phyloP scores from a whole-genome alignment of 805 yeast species.

The Middelhovenomyces tepae region DNA sequence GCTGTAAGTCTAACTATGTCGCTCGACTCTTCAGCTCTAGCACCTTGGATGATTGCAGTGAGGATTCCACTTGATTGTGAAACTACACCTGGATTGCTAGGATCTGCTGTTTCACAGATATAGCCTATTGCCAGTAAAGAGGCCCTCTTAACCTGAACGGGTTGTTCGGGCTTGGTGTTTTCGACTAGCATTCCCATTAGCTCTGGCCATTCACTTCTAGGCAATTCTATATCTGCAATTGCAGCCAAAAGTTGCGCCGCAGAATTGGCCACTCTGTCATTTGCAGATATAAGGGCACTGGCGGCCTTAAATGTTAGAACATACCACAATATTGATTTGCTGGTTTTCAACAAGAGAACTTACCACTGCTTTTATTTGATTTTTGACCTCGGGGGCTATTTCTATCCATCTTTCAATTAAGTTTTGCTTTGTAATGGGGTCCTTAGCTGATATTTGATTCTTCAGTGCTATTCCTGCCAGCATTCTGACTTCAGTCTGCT shows the following conservation, averaged over 20 bases:
- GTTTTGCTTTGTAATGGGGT: conserved; percentile 44
- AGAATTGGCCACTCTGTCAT: conserved; percentile 73
- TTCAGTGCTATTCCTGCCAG: conserved; percentile 83
- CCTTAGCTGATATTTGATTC: conserved; percentile 82
- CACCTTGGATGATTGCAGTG: conserved; percentile 96
- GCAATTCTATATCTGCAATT: conserved; percentile 91
- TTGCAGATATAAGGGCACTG: conserved; percentile 51
- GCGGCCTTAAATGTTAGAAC: conserved; percentile 33
- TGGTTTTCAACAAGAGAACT: conserved; percentile 11
- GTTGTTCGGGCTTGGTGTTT: conserved; percentile 71
- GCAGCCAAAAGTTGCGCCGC: conserved; percentile 95
- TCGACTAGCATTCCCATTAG: conserved; percentile 76
- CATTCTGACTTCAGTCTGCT: conserved; percentile 75
- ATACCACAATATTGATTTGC: neutral
- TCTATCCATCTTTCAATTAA: conserved; percentile 70
- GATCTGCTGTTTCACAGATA: conserved; percentile 92
- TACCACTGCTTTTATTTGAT: conserved; percentile 47
- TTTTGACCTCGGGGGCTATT: conserved; percentile 46
- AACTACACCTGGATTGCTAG: conserved; percentile 63
- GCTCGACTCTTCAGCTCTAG: conserved; percentile 72
- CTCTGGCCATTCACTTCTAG: conserved; percentile 80
- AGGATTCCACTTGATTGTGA: conserved; percentile 85
- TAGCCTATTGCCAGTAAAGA: conserved; percentile 87
- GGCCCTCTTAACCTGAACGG: conserved; percentile 74
- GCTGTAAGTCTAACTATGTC: conserved; percentile 79